Percentiles rank a stretch among this genome's conserved stretches.
Evolutionary conservation across 164 flowering plant genomes (phyloP).

Genomic region (Akebia trifoliata): DNA sequence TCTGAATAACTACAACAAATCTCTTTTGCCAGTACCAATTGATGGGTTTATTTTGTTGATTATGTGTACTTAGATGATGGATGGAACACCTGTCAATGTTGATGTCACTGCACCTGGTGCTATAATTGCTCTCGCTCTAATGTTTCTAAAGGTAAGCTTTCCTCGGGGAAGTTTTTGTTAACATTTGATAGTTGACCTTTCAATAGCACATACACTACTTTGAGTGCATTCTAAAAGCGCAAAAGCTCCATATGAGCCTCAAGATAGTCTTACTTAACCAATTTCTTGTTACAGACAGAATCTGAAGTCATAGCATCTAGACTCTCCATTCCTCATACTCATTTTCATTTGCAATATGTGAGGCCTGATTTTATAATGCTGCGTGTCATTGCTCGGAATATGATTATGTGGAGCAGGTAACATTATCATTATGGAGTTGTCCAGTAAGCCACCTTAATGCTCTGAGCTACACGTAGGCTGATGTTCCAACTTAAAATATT

Average conservation of each 20-base stretch:
- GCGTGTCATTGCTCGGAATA: conserved; percentile 86
- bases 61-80: conserved; percentile 50
- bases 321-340: conserved; percentile 73
- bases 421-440: conserved; percentile 7
- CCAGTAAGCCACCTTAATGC: neutral
- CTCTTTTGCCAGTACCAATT: neutral
- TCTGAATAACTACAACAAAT: neutral
- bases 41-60: conserved; percentile 8
- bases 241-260: neutral
- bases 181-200: neutral
- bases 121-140: conserved; percentile 74
- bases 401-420: conserved; percentile 97
- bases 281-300: conserved; percentile 64
- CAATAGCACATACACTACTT: neutral
- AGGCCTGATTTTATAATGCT: conserved; percentile 98
- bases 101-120: conserved; percentile 99
- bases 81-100: conserved; percentile 64
- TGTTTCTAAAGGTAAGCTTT: conserved; percentile 74
- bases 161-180: neutral
- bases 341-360: conserved; percentile 82
- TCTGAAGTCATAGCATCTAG: conserved; percentile 58
- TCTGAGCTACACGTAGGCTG: neutral
- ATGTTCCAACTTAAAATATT: conserved; percentile 10
- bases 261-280: conserved; percentile 4
- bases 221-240: neutral